These are phyloP conservation scores for Beauveria brongniartii DNA, from an alignment of 2,329 filamentous ascomycete species.

Conservation along the genomic window DNA sequence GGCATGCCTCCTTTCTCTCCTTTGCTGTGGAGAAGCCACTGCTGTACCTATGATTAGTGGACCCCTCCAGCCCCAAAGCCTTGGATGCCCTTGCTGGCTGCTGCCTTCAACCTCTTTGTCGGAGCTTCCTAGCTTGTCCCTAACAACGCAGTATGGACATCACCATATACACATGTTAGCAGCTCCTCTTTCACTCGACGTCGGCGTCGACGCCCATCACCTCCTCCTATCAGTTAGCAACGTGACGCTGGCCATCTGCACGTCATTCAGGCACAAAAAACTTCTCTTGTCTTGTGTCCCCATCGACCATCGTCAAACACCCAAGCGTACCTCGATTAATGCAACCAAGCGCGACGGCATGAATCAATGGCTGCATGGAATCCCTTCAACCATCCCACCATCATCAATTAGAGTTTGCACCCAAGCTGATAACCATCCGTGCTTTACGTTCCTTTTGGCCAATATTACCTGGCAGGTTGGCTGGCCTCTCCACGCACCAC, in stretches of 20 bases:
- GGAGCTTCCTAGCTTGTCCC: too few relatives aligned
- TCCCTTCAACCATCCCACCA: background rate
- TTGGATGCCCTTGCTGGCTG: too few relatives aligned
- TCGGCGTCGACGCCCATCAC: too few relatives aligned
- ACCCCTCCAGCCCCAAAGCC: too few relatives aligned
- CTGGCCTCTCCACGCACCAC: too few relatives aligned
- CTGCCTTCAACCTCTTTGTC: too few relatives aligned
- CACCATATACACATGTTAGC: background rate
- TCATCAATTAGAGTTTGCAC: background rate
- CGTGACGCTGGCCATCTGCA: background rate
- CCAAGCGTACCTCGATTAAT: background rate
- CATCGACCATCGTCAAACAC: background rate
- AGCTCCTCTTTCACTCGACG: background rate
- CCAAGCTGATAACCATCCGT: background rate
- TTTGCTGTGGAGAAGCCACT: too few relatives aligned
- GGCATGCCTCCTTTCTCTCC: too few relatives aligned
- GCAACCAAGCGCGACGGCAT: background rate
- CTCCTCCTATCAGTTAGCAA: background rate
- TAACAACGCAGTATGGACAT: background rate
- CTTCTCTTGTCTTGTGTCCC: background rate
- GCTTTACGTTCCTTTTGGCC: too few relatives aligned
- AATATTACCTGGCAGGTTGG: too few relatives aligned
- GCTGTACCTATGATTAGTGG: too few relatives aligned
- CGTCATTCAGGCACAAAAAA: background rate
- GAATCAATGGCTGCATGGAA: background rate